Conservation (phyloP, 108 stramenopile species). For the Stephanodiscus triporus region DNA sequence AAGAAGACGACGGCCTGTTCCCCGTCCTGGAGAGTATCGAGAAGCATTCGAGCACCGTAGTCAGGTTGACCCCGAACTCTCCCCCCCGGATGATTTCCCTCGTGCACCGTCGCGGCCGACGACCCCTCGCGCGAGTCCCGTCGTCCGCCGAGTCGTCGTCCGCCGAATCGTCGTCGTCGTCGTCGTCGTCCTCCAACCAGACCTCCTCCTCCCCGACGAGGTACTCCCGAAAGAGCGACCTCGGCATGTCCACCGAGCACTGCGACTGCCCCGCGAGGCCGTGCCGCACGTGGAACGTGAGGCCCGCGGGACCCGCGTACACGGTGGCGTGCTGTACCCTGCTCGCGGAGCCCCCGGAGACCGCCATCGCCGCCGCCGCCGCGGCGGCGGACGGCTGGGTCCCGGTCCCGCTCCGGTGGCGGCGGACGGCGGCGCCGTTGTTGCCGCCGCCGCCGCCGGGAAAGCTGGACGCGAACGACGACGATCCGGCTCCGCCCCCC, state of each 20-base stretch:
- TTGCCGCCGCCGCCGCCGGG: no score
- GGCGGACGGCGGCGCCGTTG: background rate
- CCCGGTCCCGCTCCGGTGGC: background rate
- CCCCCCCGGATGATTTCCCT: conserved; percentile 50
- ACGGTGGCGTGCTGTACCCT: conserved; percentile 65
- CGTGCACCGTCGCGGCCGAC: background rate
- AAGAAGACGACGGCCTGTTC: background rate
- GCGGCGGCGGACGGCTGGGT: conserved; percentile 21
- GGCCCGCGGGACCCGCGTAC: conserved; percentile 49
- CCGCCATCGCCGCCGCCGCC: conserved; percentile 17
- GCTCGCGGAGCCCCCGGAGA: conserved; percentile 13
- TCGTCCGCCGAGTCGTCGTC: background rate
- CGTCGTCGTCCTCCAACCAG: conserved; percentile 41
- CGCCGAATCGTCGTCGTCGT: conserved; percentile 4
- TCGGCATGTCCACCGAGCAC: conserved; percentile 65
- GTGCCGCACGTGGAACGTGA: conserved; percentile 69
- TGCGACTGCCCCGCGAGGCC: conserved; percentile 60
- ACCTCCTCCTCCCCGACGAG: conserved; percentile 60
- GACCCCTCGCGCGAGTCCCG: background rate
- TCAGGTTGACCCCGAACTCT: conserved; percentile 69
- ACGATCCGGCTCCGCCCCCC: background rate
- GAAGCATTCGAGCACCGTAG: conserved; percentile 67
- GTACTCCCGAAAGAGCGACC: conserved; percentile 66
- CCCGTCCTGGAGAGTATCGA: conserved; percentile 45
- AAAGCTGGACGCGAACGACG: conserved; percentile 5